Percentiles rank a stretch among this genome's conserved stretches.
Conservation (phyloP, 306 rosid genomes). For the Cicer yamashitae region DNA sequence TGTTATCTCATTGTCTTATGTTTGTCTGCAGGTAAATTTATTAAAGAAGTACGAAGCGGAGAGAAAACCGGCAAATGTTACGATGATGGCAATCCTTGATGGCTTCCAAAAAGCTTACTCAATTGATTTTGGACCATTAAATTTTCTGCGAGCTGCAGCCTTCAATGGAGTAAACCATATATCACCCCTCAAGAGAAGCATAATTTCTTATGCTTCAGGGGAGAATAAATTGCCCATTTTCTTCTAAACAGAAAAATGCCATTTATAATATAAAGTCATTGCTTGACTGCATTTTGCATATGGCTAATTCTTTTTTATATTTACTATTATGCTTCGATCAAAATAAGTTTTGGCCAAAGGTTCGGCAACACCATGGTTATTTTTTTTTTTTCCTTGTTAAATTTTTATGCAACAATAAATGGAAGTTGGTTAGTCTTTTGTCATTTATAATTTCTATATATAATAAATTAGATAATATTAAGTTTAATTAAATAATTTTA, state of each 20-base stretch:
- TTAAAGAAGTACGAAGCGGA: constrained; percentile 83
- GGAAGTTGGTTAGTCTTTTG: neutral
- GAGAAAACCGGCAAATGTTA: constrained; percentile 68
- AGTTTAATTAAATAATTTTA: too few relatives aligned
- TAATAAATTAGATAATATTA: too few relatives aligned
- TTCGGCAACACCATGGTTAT: neutral
- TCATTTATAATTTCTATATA: too few relatives aligned
- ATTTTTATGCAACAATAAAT: neutral
- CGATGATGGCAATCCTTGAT: constrained; percentile 89
- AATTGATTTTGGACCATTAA: constrained; percentile 85
- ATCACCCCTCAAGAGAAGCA: constrained; percentile 80
- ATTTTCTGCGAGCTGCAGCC: constrained; percentile 77
- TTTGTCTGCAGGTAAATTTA: constrained; percentile 62
- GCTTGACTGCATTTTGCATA: neutral
- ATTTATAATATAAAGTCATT: neutral
- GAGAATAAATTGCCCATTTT: constrained; percentile 74
- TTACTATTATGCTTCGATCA: neutral
- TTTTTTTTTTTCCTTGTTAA: neutral
- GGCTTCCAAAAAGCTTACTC: constrained; percentile 90
- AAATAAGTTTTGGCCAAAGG: constrained; percentile 25
- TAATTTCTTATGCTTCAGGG: constrained; percentile 91
- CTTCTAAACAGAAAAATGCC: constrained; percentile 45
- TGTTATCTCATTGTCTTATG: constrained; percentile 12
- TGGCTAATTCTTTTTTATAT: constrained; percentile 23
- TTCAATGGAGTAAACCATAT: constrained; percentile 71